Evolutionary conservation across 108 stramenopile genomes (phyloP).

Genomic region (Mediolabrus comicus): DNA sequence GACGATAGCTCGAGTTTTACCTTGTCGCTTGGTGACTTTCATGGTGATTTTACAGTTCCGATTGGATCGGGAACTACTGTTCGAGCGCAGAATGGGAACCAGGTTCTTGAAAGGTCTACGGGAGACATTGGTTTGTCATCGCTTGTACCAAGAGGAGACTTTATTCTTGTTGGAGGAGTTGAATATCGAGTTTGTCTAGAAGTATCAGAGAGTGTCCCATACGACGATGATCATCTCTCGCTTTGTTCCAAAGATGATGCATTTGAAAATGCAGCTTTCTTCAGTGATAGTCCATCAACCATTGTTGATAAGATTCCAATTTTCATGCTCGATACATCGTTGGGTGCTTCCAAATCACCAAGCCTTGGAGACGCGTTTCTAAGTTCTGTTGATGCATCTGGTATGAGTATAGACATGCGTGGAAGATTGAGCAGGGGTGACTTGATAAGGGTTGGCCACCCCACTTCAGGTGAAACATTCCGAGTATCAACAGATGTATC

Average conservation of each 20-base stretch:
- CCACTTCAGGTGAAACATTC: constrained; percentile 62
- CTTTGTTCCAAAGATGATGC: constrained; percentile 52
- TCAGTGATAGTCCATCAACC: constrained; percentile 14
- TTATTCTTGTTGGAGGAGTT: constrained; percentile 49
- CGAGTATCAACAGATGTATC: constrained; percentile 54
- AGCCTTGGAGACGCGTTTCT: constrained; percentile 57
- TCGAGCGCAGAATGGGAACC: constrained; percentile 12
- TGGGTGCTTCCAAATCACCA: constrained; percentile 54
- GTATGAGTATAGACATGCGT: constrained; percentile 34
- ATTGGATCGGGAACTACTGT: constrained; percentile 38
- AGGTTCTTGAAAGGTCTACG: constrained; percentile 29
- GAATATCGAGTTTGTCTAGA: constrained; percentile 60
- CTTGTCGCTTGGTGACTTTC: constrained; percentile 61
- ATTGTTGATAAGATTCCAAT: constrained; percentile 46
- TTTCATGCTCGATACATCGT: constrained; percentile 66
- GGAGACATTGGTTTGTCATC: constrained; percentile 34
- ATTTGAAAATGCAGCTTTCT: constrained; percentile 26
- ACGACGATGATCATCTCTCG: constrained; percentile 47
- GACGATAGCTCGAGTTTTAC: constrained; percentile 46
- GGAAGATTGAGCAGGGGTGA: constrained; percentile 59
- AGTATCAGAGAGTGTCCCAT: constrained; percentile 14
- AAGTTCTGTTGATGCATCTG: constrained; percentile 43
- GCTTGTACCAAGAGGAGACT: constrained; percentile 54
- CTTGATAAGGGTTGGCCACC: constrained; percentile 70
- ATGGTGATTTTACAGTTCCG: constrained; percentile 52